Percentiles rank a stretch among this genome's conserved stretches.
phyloP scores from a whole-genome alignment of 768 basidiomycete genomes.

The Mycena epipterygia region DNA sequence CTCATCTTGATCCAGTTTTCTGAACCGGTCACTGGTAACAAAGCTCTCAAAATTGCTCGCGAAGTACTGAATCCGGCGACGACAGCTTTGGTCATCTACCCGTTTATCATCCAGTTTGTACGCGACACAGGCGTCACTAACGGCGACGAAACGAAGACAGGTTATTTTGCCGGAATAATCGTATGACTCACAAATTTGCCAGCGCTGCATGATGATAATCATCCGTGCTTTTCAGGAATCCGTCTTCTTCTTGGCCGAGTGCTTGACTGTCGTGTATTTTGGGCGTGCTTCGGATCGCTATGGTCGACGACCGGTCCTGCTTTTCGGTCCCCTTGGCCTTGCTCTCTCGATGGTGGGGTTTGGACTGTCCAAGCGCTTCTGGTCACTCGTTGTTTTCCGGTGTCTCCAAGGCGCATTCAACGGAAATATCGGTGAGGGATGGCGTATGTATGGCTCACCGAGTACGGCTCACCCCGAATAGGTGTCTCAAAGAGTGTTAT shows the following conservation, averaged over 20 bases:
- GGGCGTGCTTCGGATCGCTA: slow-evolving; percentile 44
- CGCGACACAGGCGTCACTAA: slow-evolving; percentile 50
- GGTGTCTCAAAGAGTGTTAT: slow-evolving; percentile 41
- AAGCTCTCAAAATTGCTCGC: not conserved
- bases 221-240: slow-evolving; percentile 39
- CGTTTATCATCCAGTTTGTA: slow-evolving; percentile 55
- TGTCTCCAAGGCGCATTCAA: slow-evolving; percentile 51
- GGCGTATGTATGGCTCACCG: too few species aligned
- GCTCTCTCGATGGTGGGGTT: slow-evolving; percentile 48
- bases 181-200: slow-evolving; percentile 39
- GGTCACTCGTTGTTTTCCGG: slow-evolving; percentile 45
- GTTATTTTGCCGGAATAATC: slow-evolving; percentile 59
- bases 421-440: slow-evolving; percentile 52
- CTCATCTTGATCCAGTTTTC: slow-evolving; percentile 48
- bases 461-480: not conserved
- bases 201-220: not conserved
- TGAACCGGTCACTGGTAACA: slow-evolving; percentile 48
- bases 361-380: slow-evolving; percentile 48
- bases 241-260: slow-evolving; percentile 44
- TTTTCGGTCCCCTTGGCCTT: slow-evolving; percentile 50
- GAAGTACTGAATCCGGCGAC: too few species aligned
- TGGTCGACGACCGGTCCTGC: slow-evolving; percentile 32
- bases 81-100: slow-evolving; percentile 54
- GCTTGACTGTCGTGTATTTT: slow-evolving; percentile 39
- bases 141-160: slow-evolving; percentile 55